phyloP scores from a whole-genome alignment of 1,284 basidiomycete genomes.

The Flammula alnicola region DNA sequence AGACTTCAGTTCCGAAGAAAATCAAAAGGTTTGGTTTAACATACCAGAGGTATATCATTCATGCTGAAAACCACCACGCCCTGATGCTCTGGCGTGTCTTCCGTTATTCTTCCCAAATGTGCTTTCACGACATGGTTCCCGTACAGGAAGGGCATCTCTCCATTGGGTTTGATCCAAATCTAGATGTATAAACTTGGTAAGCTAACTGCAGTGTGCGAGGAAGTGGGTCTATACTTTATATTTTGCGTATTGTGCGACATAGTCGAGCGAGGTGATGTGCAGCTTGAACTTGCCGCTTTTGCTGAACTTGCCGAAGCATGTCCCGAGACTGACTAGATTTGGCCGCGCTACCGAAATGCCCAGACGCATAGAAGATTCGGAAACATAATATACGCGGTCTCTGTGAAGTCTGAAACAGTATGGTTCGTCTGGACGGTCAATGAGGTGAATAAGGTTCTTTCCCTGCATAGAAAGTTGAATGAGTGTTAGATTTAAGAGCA shows the following conservation, averaged over 20 bases:
- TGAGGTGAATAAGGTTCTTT: conserved; percentile 89
- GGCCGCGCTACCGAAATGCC: conserved; percentile 92
- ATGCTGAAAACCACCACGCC: conserved; percentile 97
- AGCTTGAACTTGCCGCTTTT: conserved; percentile 99
- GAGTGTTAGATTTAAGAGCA: not conserved
- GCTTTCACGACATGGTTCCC: conserved; percentile 99
- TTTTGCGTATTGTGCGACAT: conserved; percentile 95
- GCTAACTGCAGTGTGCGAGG: too few relatives aligned
- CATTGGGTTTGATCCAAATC: conserved; percentile 99
- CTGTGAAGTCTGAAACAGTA: conserved; percentile 92
- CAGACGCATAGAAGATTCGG: conserved; percentile 91
- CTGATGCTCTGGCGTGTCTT: conserved; percentile 99
- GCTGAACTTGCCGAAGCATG: conserved; percentile 97
- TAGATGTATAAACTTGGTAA: too few relatives aligned
- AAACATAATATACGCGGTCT: conserved; percentile 93
- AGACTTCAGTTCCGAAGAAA: too few relatives aligned
- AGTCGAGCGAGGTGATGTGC: conserved; percentile 93
- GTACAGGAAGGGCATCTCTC: conserved; percentile 99
- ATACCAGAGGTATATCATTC: conserved; percentile 89
- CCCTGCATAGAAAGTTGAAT: conserved; percentile 51
- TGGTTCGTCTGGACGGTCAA: conserved; percentile 84
- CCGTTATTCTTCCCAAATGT: conserved; percentile 97
- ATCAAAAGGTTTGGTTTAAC: too few relatives aligned
- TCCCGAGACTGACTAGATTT: conserved; percentile 93
- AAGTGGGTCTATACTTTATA: conserved; percentile 75